phyloP scores from a whole-genome alignment of 257 asterid genomes.

The Solanum acaule region DNA sequence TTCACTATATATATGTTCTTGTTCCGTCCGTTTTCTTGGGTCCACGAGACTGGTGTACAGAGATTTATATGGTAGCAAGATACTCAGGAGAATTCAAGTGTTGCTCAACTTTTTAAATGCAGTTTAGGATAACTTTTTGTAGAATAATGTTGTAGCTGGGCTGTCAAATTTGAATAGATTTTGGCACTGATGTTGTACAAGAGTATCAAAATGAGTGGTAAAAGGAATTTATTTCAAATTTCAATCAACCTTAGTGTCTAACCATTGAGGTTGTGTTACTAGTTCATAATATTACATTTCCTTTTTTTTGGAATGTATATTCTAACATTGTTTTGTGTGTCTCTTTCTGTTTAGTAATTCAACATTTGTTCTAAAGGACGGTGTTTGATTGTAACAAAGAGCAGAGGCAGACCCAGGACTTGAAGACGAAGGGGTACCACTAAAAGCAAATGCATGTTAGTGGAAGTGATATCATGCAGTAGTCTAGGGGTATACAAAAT shows the following conservation, averaged over 20 bases:
- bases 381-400: background rate
- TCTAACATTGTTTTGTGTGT: no score
- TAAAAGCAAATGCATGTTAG: no score
- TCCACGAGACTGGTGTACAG: slow-evolving; percentile 64
- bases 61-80: slow-evolving; percentile 74
- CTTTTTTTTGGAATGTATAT: background rate
- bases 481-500: no score
- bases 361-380: background rate
- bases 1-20: slow-evolving; percentile 82
- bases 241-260: background rate
- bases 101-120: background rate
- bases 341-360: no score
- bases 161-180: no score
- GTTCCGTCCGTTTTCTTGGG: slow-evolving; percentile 73
- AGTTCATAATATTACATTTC: background rate
- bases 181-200: background rate
- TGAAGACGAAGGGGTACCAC: no score
- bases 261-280: background rate
- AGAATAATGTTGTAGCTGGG: background rate
- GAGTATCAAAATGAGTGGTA: background rate
- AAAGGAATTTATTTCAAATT: background rate
- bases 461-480: no score
- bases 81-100: background rate
- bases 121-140: background rate
- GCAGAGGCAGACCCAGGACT: background rate